phyloP scores from a whole-genome alignment of 2,329 filamentous ascomycete genomes.

The Colletotrichum sp. region DNA sequence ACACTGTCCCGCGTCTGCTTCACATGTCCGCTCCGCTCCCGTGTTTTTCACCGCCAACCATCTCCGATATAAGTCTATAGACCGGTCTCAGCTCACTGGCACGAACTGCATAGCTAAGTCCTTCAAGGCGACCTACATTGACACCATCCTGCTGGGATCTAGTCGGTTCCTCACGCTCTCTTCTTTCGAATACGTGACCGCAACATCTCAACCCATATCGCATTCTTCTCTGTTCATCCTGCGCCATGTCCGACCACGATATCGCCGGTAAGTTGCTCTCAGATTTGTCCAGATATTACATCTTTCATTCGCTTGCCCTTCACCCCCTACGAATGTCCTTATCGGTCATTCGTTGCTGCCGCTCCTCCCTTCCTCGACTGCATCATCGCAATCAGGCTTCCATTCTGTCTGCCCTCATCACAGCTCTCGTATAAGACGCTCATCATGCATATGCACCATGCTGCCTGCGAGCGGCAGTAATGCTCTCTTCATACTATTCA shows the following conservation, averaged over 20 bases:
- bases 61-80: background rate
- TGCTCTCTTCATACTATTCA: background rate
- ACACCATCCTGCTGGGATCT: background rate
- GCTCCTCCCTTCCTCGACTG: background rate
- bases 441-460: no score
- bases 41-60: background rate
- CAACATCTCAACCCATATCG: background rate
- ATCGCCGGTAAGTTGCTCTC: constrained; percentile 63
- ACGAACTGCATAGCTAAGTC: background rate
- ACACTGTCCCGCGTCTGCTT: constrained; percentile 3
- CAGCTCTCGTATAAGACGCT: background rate
- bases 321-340: background rate
- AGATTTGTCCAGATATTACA: background rate
- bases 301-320: background rate
- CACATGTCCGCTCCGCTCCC: background rate
- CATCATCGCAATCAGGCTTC: background rate
- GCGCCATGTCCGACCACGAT: constrained; percentile 68
- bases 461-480: background rate
- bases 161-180: background rate
- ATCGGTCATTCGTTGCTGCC: background rate
- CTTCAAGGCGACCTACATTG: background rate
- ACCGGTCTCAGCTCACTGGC: background rate
- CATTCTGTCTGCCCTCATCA: background rate
- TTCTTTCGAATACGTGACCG: background rate
- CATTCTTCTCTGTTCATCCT: background rate